Base-by-base conservation (phyloP, 306 rosid species). In the Cucurbita argyrosperma region DNA sequence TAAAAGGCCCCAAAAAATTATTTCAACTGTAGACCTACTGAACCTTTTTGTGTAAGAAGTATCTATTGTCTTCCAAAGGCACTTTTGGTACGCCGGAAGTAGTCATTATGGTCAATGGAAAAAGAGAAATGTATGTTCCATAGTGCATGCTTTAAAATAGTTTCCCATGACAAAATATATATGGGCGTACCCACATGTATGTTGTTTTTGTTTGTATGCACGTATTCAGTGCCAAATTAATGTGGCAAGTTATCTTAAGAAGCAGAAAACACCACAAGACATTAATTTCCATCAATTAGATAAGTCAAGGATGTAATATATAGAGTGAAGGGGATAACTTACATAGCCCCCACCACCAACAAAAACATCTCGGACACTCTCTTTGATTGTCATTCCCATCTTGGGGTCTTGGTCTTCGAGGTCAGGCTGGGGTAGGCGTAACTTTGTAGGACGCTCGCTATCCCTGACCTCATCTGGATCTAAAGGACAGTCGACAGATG, bases 401-500 rank as follows among this genome's bases (percentile, higher is more conserved):
- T 72, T 89, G 56, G 75, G 68, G 56, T 84, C 89, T 75, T 66
- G 75, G 64, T 84, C 88, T 76, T 66, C 89, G 70, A 83, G 75
- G 64, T 89, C 96, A 21, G 96, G 95, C 45, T 83, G 85, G 26
- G 96, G 97, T 76, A 95, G 96, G 78, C 99, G 97, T 66, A 95
- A 85, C 82, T 91, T 94, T 57, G 92, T 91, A 74, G 99, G 99
- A 72, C 96, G 96, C 77, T 95, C 99, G 37, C 96, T 89, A 84
- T 95, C 99, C 82, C 97, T 84, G 73, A 94, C 91, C 84, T 95
- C 99, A 69, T 95, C 99, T 10, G 99, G 99, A 85, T 95, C 99
- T 74, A 95, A 84, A 76, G 95, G 92, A 81, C 96, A 88, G 75
- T 95, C 99, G 57, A 85, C 96, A 63, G 97, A 89, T 13, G 87